Evolutionary conservation across 2,329 filamentous ascomycete species (phyloP).

Genomic region (Kalaharituber pfeilii): DNA sequence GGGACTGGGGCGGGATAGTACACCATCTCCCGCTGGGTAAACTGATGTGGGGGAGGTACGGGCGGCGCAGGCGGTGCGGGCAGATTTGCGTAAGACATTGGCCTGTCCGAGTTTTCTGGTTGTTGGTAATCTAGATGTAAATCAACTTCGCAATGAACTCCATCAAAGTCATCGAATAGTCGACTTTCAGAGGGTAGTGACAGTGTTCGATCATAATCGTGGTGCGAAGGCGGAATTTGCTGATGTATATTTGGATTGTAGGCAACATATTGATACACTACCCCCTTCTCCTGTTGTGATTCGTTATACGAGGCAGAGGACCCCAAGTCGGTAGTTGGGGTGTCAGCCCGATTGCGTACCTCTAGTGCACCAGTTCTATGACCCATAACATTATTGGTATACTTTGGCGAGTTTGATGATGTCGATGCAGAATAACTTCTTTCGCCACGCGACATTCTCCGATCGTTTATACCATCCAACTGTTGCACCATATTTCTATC

Average conservation of each 20-base stretch:
- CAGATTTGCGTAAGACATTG: slow-evolving; percentile 19
- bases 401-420: not conserved
- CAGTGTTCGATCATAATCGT: not conserved
- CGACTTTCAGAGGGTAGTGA: not conserved
- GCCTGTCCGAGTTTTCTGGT: slow-evolving; percentile 16
- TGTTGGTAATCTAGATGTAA: slow-evolving; percentile 8
- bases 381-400: not conserved
- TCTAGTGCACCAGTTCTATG: not conserved
- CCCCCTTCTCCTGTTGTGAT: not conserved
- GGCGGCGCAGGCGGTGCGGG: slow-evolving; percentile 12
- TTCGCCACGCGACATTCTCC: too few species aligned
- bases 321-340: not conserved
- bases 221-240: not conserved
- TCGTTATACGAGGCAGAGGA: not conserved
- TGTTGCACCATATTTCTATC: not conserved
- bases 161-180: slow-evolving; percentile 67
- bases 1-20: slow-evolving; percentile 93
- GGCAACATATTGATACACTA: not conserved
- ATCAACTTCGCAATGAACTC: slow-evolving; percentile 45
- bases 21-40: slow-evolving; percentile 42
- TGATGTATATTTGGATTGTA: not conserved
- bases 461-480: not conserved
- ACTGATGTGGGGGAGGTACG: slow-evolving; percentile 10
- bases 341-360: not conserved
- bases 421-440: not conserved